Evolutionary conservation across 257 asterid species (phyloP).

Genomic region (Nicotiana tomentosiformis): DNA sequence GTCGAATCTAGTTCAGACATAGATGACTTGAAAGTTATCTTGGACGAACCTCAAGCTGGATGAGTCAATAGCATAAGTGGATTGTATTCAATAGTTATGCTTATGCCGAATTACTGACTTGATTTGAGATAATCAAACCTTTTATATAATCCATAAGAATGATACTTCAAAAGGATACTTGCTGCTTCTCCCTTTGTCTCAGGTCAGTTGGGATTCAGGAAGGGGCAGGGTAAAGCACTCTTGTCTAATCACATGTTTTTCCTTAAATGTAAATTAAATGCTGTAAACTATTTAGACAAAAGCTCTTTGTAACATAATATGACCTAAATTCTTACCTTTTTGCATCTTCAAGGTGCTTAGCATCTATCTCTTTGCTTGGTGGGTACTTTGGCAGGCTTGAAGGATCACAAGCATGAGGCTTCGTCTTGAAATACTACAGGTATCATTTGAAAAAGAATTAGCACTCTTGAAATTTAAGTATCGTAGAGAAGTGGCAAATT

Average conservation of each 20-base stretch:
- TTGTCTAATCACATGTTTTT: background rate
- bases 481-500: background rate
- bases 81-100: background rate
- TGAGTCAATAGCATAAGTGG: background rate
- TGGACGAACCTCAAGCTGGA: background rate
- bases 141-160: background rate
- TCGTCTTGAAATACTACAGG: slow-evolving; percentile 74
- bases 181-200: background rate
- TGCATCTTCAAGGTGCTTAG: slow-evolving; percentile 65
- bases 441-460: background rate
- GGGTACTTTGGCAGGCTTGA: slow-evolving; percentile 85
- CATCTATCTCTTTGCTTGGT: slow-evolving; percentile 93
- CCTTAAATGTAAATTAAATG: background rate
- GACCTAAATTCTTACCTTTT: slow-evolving; percentile 41
- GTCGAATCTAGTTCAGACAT: background rate
- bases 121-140: background rate
- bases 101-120: background rate
- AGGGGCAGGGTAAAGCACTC: background rate
- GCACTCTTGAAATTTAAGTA: background rate
- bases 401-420: slow-evolving; percentile 89
- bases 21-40: background rate
- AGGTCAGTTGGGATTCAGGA: background rate
- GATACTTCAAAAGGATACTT: background rate
- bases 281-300: background rate
- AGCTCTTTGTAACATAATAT: background rate